Conservation (phyloP, 768 basidiomycete species). For the Leccinum subtestaceum region DNA sequence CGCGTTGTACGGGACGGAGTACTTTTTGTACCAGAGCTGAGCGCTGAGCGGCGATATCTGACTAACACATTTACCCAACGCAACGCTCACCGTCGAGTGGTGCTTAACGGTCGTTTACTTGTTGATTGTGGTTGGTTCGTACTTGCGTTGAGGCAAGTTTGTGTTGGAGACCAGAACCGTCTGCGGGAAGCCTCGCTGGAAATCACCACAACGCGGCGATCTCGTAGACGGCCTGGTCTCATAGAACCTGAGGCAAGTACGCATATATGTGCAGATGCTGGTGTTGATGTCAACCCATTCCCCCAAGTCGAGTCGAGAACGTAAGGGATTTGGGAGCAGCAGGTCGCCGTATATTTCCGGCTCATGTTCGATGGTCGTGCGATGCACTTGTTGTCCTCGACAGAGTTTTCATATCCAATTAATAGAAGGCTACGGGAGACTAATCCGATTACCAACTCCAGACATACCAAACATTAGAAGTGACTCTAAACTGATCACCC, state of each 20-base stretch:
- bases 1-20: slow-evolving; percentile 28
- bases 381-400: too few relatives aligned
- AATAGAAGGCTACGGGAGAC: too few relatives aligned
- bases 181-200: too few relatives aligned
- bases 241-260: neutral
- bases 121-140: neutral
- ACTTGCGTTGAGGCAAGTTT: neutral
- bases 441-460: too few relatives aligned
- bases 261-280: too few relatives aligned
- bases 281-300: neutral
- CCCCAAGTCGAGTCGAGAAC: neutral
- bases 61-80: neutral
- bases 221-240: neutral
- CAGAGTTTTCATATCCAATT: too few relatives aligned
- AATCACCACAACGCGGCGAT: neutral
- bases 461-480: too few relatives aligned
- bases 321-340: neutral
- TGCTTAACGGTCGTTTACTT: neutral
- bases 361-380: too few relatives aligned
- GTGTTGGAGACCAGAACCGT: too few relatives aligned
- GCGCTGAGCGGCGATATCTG: neutral
- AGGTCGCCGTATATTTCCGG: neutral
- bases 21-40: slow-evolving; percentile 29
- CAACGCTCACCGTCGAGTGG: neutral
- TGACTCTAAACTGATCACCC: too few relatives aligned